These are phyloP conservation scores for Colletotrichum plurivorum DNA, from an alignment of 2,329 filamentous ascomycete species.

Conservation along the genomic window DNA sequence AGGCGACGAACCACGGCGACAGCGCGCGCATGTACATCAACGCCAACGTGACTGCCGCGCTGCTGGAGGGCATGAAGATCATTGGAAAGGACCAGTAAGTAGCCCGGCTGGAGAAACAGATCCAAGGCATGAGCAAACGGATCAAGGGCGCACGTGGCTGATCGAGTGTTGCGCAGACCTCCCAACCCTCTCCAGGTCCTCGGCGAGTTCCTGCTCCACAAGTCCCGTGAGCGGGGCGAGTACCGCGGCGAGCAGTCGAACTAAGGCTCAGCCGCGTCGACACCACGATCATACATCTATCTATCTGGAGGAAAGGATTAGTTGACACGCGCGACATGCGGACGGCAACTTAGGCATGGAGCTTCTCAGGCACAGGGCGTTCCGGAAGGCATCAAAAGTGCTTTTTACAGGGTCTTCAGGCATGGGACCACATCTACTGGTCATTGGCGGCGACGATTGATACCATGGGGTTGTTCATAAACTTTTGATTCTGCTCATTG, in stretches of 20 bases:
- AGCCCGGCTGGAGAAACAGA: neutral
- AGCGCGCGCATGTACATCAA: constrained; percentile 81
- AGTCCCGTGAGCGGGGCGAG: constrained; percentile 56
- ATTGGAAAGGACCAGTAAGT: constrained; percentile 79
- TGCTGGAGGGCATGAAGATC: constrained; percentile 83
- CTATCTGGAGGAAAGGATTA: neutral
- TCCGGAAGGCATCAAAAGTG: constrained; percentile 31
- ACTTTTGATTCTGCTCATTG: constrained; percentile 23
- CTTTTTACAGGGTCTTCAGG: neutral
- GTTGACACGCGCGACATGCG: neutral
- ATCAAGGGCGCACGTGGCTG: neutral
- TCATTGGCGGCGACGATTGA: constrained; percentile 19
- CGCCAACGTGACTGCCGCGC: constrained; percentile 74
- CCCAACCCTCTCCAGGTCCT: constrained; percentile 77
- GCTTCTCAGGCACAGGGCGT: constrained; percentile 18
- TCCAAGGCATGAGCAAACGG: too few species aligned
- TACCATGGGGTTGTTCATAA: constrained; percentile 27
- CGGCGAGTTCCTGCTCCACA: constrained; percentile 79
- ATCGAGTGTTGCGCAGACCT: constrained; percentile 60
- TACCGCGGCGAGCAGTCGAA: neutral
- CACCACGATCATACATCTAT: neutral
- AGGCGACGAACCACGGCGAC: constrained; percentile 76
- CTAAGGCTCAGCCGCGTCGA: neutral
- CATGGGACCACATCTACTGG: neutral
- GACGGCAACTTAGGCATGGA: neutral